Evolutionary conservation across 2,329 filamentous ascomycete species (phyloP).

Genomic region (Metarhizium humberi): DNA sequence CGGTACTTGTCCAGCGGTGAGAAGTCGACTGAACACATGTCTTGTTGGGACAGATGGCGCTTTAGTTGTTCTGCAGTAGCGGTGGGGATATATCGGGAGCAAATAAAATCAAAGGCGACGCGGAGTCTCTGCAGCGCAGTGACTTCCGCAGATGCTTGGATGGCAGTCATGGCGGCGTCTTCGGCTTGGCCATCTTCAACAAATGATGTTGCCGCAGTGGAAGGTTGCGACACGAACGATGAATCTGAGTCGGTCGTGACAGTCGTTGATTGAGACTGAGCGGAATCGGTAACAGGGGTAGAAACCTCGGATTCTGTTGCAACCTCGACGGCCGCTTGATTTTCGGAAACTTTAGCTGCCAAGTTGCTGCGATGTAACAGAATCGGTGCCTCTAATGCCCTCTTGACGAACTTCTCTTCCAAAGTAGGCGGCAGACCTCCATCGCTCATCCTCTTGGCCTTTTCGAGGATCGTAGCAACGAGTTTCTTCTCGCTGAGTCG

Average conservation of each 20-base stretch:
- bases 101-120: conserved; percentile 56
- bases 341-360: conserved; percentile 5
- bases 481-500: conserved; percentile 68
- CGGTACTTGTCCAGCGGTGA: conserved; percentile 62
- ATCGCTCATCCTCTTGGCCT: conserved; percentile 60
- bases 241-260: conserved; percentile 25
- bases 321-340: conserved; percentile 7
- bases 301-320: conserved; percentile 12
- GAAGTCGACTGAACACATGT: conserved; percentile 48
- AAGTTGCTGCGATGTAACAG: conserved; percentile 51
- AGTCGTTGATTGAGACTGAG: conserved; percentile 33
- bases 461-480: conserved; percentile 52
- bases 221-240: conserved; percentile 28
- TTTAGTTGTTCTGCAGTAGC: conserved; percentile 32
- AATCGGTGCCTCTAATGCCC: conserved; percentile 67
- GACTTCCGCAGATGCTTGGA: conserved; percentile 39
- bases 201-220: conserved; percentile 37
- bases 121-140: conserved; percentile 53
- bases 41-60: conserved; percentile 26
- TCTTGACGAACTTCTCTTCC: conserved; percentile 75
- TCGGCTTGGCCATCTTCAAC: conserved; percentile 20
- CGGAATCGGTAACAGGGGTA: conserved; percentile 15
- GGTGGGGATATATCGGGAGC: conserved; percentile 48
- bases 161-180: conserved; percentile 29
- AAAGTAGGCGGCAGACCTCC: conserved; percentile 65